Evolutionary conservation across 2,329 filamentous ascomycete genomes (phyloP).

Genomic region (Calonectria naviculata): DNA sequence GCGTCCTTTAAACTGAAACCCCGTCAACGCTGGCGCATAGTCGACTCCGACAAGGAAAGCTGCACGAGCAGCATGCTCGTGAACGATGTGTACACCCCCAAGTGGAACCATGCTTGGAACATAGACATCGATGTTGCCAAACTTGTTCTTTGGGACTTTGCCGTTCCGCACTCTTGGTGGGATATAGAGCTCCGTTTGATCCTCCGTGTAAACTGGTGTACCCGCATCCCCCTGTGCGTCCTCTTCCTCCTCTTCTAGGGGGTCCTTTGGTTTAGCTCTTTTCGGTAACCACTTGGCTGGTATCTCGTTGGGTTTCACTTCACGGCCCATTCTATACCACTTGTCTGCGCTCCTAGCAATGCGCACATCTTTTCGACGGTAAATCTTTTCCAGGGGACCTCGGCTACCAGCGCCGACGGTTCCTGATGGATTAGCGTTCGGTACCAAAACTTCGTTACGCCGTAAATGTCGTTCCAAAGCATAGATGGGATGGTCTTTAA

Average conservation of each 20-base stretch:
- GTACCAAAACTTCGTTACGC: constrained; percentile 84
- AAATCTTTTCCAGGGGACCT: constrained; percentile 79
- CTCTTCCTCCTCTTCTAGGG: constrained; percentile 41
- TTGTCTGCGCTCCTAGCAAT: constrained; percentile 82
- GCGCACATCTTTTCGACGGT: constrained; percentile 83
- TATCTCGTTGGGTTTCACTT: constrained; percentile 82
- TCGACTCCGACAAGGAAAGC: constrained; percentile 83
- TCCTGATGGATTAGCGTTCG: constrained; percentile 76
- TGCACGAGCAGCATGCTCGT: constrained; percentile 73
- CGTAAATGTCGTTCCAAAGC: constrained; percentile 88
- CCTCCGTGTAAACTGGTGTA: constrained; percentile 68
- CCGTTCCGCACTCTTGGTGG: constrained; percentile 82
- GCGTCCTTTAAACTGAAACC: constrained; percentile 88
- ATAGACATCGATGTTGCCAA: constrained; percentile 94
- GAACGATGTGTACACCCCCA: constrained; percentile 79
- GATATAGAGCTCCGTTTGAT: constrained; percentile 78
- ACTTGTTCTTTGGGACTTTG: constrained; percentile 87
- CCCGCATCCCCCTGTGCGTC: constrained; percentile 50
- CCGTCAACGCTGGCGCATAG: constrained; percentile 89
- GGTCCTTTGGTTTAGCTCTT: constrained; percentile 48
- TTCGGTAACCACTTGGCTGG: constrained; percentile 80
- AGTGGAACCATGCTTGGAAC: constrained; percentile 90
- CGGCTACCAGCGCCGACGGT: constrained; percentile 78
- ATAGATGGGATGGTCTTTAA: constrained; percentile 86
- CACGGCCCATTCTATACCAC: constrained; percentile 90